These are phyloP conservation scores for Incumbomyces lentus DNA, from an alignment of 2,329 filamentous ascomycete genomes.

Conservation along the genomic window DNA sequence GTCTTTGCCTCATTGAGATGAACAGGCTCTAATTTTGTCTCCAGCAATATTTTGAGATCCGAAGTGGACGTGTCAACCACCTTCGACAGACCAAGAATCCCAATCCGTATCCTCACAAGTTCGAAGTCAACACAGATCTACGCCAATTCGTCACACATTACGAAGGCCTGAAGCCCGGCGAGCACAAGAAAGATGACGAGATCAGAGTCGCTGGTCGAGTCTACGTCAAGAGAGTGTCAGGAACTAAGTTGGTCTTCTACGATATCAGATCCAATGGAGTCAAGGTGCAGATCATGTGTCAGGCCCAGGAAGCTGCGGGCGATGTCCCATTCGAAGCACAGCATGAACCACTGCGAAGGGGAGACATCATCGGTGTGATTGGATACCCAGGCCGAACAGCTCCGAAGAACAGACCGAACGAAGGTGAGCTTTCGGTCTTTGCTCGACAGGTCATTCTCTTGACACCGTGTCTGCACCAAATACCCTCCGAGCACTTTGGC, in stretches of 20 bases:
- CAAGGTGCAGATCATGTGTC: constrained; percentile 85
- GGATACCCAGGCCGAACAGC: constrained; percentile 77
- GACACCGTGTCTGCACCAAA: constrained; percentile 80
- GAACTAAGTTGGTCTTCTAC: constrained; percentile 84
- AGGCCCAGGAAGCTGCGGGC: constrained; percentile 65
- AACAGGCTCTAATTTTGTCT: constrained; percentile 8
- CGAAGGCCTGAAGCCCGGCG: constrained; percentile 70
- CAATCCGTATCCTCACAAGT: constrained; percentile 89
- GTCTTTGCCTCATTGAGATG: constrained; percentile 7
- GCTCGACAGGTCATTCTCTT: constrained; percentile 76
- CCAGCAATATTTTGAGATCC: constrained; percentile 92
- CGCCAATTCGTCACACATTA: constrained; percentile 70
- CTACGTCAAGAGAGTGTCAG: constrained; percentile 74
- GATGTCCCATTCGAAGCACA: constrained; percentile 69
- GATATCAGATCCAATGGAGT: constrained; percentile 66
- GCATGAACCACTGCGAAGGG: constrained; percentile 78
- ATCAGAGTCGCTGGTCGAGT: constrained; percentile 76
- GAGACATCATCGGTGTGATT: constrained; percentile 83
- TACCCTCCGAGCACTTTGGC: constrained; percentile 83
- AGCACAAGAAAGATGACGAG: constrained; percentile 63
- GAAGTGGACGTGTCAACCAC: constrained; percentile 69
- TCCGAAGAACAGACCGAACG: constrained; percentile 69
- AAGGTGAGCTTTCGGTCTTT: constrained; percentile 90
- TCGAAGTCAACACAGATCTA: constrained; percentile 74
- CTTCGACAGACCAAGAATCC: constrained; percentile 62